Percentiles rank a stretch among this genome's conserved stretches.
These are phyloP conservation scores for Metarhizium rileyi DNA, from an alignment of 2,329 filamentous ascomycete species.

Conservation along the genomic window DNA sequence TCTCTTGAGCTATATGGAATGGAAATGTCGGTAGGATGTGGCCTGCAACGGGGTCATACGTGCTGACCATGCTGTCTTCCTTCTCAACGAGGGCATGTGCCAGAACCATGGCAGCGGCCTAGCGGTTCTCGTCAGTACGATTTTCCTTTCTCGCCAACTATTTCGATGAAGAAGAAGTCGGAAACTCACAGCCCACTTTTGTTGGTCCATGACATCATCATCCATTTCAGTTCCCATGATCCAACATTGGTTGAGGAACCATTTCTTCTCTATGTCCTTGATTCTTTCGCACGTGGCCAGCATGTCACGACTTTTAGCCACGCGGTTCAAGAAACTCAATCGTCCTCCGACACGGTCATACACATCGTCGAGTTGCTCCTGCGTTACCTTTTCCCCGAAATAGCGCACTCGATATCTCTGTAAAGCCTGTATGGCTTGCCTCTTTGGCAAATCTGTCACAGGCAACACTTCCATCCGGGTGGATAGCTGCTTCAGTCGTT, in stretches of 20 bases:
- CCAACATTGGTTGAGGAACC: slow-evolving; percentile 69
- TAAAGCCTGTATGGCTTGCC: slow-evolving; percentile 66
- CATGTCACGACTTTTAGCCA: slow-evolving; percentile 83
- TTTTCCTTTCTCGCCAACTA: neutral
- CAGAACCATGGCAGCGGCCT: slow-evolving; percentile 88
- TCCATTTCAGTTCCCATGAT: slow-evolving; percentile 70
- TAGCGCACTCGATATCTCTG: slow-evolving; percentile 73
- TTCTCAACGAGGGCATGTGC: slow-evolving; percentile 84
- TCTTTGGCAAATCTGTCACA: slow-evolving; percentile 72
- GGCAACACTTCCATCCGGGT: slow-evolving; percentile 92
- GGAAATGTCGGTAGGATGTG: slow-evolving; percentile 73
- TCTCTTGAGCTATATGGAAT: slow-evolving; percentile 73
- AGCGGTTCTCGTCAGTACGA: neutral
- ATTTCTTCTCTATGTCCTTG: slow-evolving; percentile 59
- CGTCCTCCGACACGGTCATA: slow-evolving; percentile 84
- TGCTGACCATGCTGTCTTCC: slow-evolving; percentile 56
- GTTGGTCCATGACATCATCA: slow-evolving; percentile 96
- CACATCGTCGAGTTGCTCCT: slow-evolving; percentile 58
- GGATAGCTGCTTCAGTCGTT: slow-evolving; percentile 82
- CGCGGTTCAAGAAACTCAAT: slow-evolving; percentile 76
- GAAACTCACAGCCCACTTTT: slow-evolving; percentile 71
- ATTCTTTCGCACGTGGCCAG: slow-evolving; percentile 66
- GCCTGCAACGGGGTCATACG: slow-evolving; percentile 55
- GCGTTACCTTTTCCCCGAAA: slow-evolving; percentile 49
- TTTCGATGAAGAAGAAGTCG: slow-evolving; percentile 15